phyloP scores from a whole-genome alignment of 441 rosid species.

The Syzygium malaccense region DNA sequence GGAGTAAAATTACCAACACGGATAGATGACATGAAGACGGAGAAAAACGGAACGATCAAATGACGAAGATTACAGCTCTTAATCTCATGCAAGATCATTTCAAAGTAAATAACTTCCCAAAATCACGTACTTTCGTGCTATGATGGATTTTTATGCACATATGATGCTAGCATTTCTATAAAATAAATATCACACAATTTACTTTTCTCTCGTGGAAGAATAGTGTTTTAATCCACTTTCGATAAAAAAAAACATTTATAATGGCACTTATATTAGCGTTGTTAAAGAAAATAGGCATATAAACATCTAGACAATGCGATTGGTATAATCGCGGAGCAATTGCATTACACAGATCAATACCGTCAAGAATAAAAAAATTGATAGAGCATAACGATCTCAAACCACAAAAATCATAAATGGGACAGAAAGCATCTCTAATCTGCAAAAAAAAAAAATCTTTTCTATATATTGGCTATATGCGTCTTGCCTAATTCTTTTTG shows the following conservation, averaged over 20 bases:
- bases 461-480: background rate
- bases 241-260: background rate
- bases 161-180: background rate
- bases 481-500: background rate
- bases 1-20: rapidly evolving
- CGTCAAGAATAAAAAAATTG: background rate
- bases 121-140: background rate
- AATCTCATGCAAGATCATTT: background rate
- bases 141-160: background rate
- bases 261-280: background rate
- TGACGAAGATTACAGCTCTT: background rate
- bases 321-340: background rate
- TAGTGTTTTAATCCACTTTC: background rate
- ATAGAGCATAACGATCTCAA: background rate
- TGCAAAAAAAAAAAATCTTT: background rate
- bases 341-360: background rate
- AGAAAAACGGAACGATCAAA: background rate
- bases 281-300: background rate
- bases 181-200: no score
- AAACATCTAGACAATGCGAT: background rate
- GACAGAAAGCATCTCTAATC: background rate
- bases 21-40: background rate
- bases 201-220: background rate
- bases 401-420: background rate
- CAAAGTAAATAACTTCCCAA: background rate